Evolutionary conservation across 495 filamentous ascomycete genomes (phyloP), one percentile per base, ranked within the genome.

Genomic region (Lasiosphaeriaceae sp.): DNA sequence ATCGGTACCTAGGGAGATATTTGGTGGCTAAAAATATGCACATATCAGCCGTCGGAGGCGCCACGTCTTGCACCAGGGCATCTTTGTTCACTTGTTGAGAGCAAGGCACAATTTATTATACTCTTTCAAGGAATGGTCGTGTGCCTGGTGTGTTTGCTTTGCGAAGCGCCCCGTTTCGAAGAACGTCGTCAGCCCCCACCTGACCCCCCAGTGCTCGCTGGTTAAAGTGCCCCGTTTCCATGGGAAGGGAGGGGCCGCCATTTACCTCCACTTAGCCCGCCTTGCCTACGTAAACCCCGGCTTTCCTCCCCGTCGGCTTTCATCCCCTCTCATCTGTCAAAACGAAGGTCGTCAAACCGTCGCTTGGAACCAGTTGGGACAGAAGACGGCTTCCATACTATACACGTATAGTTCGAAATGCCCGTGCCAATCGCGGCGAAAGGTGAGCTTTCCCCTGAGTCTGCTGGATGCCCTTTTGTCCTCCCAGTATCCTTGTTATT

Each of bases 351-450:
- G 17, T 47, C 19, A 16, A 9, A 20, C 19, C 22, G 20, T 47
- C 47, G 34, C 16, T 37, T 37, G 37, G n/a, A 39, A 49, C n/a
- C 45, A 21, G 6, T 46, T 44, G 4, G 45, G 48, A 29, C 19
- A 29, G 47, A 51, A 50, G 35, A 51, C 47, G 19, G 20, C 19
- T 24, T 31, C 47, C n/a, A n/a, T n/a, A n/a, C n/a, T n/a, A n/a
- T n/a, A n/a, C n/a, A n/a, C n/a, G n/a, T n/a, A n/a, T 11, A 26
- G 22, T 43, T 17, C 5, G 71, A 62, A 34, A 78, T 78, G 75
- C 73, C 75, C 58, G 50, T 75, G 54, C 74, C 75, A 50, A 58
- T 78, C 57, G 65, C 70, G 52, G 75, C 74, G 58, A 77, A 78
- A 71, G 73, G 75, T 78, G 51, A 73, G 75, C 67, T 12, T n/a